Percentiles rank a stretch among this genome's conserved stretches.
These are phyloP conservation scores for Arabidopsis suecica DNA, from an alignment of 345 rosid genomes.

Conservation along the genomic window DNA sequence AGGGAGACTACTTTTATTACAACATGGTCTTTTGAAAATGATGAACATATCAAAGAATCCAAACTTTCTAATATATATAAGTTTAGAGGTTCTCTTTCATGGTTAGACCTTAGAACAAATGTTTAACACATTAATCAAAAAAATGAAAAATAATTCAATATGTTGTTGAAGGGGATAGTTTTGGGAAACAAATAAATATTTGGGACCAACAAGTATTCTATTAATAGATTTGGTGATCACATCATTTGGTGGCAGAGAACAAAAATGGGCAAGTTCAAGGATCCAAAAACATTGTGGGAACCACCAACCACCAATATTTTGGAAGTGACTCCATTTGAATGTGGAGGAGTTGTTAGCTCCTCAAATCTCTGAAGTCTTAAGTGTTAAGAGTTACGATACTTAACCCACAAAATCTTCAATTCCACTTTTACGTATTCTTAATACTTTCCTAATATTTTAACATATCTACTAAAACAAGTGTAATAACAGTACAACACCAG, in stretches of 20 bases:
- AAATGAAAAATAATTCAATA: background rate
- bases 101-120: background rate
- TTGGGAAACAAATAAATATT: slow-evolving; percentile 44
- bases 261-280: slow-evolving; percentile 78
- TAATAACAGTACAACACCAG: slow-evolving; percentile 11
- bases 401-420: slow-evolving; percentile 28
- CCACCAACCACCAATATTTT: slow-evolving; percentile 45
- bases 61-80: background rate
- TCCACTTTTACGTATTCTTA: slow-evolving; percentile 21
- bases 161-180: background rate
- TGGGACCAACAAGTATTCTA: slow-evolving; percentile 38
- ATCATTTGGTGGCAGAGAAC: slow-evolving; percentile 44
- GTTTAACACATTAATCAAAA: background rate
- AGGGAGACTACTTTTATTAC: background rate
- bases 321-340: slow-evolving; percentile 45
- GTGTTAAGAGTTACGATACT: slow-evolving; percentile 6
- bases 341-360: slow-evolving; percentile 37
- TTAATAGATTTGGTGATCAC: slow-evolving; percentile 53
- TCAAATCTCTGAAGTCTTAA: slow-evolving; percentile 6
- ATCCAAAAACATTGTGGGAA: slow-evolving; percentile 52
- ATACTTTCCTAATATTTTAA: slow-evolving; percentile 5
- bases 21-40: slow-evolving; percentile 6
- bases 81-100: background rate
- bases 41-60: slow-evolving; percentile 10
- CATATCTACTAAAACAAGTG: background rate